Evolutionary conservation across 2,329 filamentous ascomycete genomes (phyloP), one percentile per base, ranked within the genome.

Genomic region (Byssothecium circinans): DNA sequence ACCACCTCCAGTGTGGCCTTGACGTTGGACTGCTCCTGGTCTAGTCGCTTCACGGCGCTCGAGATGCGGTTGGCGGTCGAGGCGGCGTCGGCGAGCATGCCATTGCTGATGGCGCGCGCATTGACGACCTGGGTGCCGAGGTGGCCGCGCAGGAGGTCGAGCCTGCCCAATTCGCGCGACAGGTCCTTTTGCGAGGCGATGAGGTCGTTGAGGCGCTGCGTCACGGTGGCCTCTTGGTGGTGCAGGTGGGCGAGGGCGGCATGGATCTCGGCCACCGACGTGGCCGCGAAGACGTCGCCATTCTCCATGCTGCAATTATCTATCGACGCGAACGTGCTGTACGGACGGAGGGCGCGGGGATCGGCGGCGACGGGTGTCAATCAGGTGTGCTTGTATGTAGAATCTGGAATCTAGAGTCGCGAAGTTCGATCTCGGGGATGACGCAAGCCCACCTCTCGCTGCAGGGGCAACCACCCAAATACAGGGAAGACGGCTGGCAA

Each of bases 1-100:
- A 97, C 94, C 2, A 97, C 91, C 8, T 87, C 82, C 47, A 99
- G 76, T 0, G 94, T 97, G 41, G 91, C 86, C 69, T 94, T 91
- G 8, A 99, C 92, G 22, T 91, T 83, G 49, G 85, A 85, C 77
- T 97, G 95, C 74, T 99, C 92, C 47, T 90, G 79, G 67, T 99
- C 94, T 27, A 99, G 82, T 56, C 84, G 81, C 68, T 89, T 91
- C 46, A 99, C 94, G 43, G 91, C 88, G 64, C 84, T 84, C 45
- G 91, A 95, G 54, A 97, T 87, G 47, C 89, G 84, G 44, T 85
- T 85, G 3, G 94, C 94, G 27, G 91, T 97, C 42, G 86, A 81
- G 17, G 94, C 88, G 23, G 94, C 91, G 35, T 85, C 83, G 33
- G 89, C 86, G 50, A 99, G 86, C 88, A 96, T 96, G 68, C 85